Conservation (phyloP, 345 rosid genomes). For the Populus deltoides region DNA sequence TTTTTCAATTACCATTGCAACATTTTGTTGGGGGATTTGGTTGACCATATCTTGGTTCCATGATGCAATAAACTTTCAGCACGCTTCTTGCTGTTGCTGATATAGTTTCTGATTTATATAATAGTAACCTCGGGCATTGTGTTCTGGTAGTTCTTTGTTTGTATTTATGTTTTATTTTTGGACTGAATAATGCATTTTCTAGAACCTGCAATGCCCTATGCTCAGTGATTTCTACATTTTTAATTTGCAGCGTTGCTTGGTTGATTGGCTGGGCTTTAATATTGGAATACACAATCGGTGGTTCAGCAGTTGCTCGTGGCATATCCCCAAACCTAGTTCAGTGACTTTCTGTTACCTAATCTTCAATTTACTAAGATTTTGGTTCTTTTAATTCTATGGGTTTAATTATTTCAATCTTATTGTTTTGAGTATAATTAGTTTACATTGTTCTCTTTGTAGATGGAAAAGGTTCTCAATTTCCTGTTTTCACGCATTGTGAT, state of each 20-base stretch:
- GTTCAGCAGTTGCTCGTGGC: constrained; percentile 95
- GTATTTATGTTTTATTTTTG: neutral
- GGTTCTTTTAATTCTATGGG: neutral
- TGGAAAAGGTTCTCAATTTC: neutral
- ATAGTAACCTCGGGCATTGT: neutral
- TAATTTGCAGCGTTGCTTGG: constrained; percentile 81
- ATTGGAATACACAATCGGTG: constrained; percentile 91
- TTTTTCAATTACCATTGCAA: neutral
- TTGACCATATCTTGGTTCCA: neutral
- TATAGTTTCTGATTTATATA: neutral
- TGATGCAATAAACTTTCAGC: neutral
- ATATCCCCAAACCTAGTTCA: constrained; percentile 75
- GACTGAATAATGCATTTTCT: neutral
- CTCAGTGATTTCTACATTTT: neutral
- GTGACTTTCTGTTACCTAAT: constrained; percentile 5
- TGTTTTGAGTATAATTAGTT: neutral
- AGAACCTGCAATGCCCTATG: neutral
- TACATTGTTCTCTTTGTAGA: neutral
- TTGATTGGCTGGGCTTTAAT: constrained; percentile 91
- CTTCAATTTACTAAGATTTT: neutral
- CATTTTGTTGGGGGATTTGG: neutral
- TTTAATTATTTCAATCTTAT: neutral
- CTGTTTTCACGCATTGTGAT: neutral
- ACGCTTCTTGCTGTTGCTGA: neutral
- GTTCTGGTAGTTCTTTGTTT: too few relatives aligned